Base-by-base conservation (phyloP, 2,329 filamentous ascomycete species). In the Aschersonia sp. region DNA sequence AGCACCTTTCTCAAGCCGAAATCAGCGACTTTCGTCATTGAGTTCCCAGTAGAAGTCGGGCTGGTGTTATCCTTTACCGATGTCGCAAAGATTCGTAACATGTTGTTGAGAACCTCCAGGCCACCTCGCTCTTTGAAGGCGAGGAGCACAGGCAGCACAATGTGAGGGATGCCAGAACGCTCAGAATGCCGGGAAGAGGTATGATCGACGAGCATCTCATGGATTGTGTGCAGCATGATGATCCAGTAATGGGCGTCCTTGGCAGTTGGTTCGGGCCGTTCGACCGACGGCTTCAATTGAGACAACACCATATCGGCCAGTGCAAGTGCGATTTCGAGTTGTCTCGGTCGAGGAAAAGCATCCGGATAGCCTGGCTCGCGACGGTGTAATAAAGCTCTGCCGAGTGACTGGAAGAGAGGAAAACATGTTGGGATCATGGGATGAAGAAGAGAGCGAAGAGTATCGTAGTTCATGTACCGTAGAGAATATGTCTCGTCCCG, bases 41-140 rank as follows among this genome's bases (percentile, higher is more conserved):
- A 67, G 1, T 65, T 58, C 48, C 75, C 73, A 29, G 72, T 70
- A 44, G 50, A 58, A 5, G 73, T 65, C 47, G 78, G 73, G 31
- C 57, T 56, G 20, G 55, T 47, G 3, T 57, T 57, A 31, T 59
- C 52, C 12, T 56, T 56, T 44, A 67, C 56, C 46, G 58, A 55
- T 6, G 51, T 48, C n/a, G 62, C 56, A 56, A 94, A 92, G 20
- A 76, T 72, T 41, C 78, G 70, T 7, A 94, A 73, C 59, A 94
- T 81, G 0, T 74, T 69, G 55, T 86, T 88, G 51, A 97, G 68
- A 4, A 80, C 73, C 6, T 80, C 74, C 50, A 98, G 73, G 0
- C 92, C 91, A 40, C 80, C 81, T 45, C 80, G 76, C 51, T 87
- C 82, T 62, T 89, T 91, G 69, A 98, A 96, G 1, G 88, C 85